Percentiles rank a stretch among this genome's conserved stretches.
These are phyloP conservation scores for Penicillium silybi DNA, from an alignment of 495 filamentous ascomycete genomes.

Conservation along the genomic window DNA sequence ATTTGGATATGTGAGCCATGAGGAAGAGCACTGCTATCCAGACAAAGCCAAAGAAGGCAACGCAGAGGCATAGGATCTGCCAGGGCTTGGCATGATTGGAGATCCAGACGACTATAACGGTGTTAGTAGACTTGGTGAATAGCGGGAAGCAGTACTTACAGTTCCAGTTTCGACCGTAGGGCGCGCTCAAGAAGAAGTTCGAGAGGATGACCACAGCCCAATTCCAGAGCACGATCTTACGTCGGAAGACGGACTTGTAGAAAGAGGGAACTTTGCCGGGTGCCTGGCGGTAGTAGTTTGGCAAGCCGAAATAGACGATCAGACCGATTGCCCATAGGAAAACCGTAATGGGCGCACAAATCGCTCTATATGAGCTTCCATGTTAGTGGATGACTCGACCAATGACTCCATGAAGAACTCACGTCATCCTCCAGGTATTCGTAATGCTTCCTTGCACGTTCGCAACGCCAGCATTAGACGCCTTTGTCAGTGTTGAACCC, in stretches of 20 bases:
- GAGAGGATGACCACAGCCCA: slow-evolving; percentile 46
- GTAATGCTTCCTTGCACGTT: slow-evolving; percentile 34
- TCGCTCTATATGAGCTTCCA: slow-evolving; percentile 27
- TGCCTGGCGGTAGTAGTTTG: slow-evolving; percentile 52
- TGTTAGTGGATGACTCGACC: slow-evolving; percentile 8
- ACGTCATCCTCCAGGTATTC: slow-evolving; percentile 48
- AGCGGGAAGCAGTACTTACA: slow-evolving; percentile 27
- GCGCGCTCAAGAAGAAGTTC: slow-evolving; percentile 49
- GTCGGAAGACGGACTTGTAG: slow-evolving; percentile 44
- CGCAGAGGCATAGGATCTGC: slow-evolving; percentile 42
- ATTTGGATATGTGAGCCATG: slow-evolving; percentile 39
- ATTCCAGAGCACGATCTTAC: slow-evolving; percentile 50
- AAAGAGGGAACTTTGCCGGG: slow-evolving; percentile 64
- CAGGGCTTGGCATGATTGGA: slow-evolving; percentile 42
- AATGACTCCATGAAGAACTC: slow-evolving; percentile 8
- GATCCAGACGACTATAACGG: slow-evolving; percentile 41
- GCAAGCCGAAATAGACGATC: slow-evolving; percentile 42
- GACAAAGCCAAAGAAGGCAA: slow-evolving; percentile 43
- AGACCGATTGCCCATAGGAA: slow-evolving; percentile 43
- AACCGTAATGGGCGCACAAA: slow-evolving; percentile 39
- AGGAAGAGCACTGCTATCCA: slow-evolving; percentile 41
- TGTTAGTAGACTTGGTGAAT: not conserved
- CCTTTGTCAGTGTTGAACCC: slow-evolving; percentile 42
- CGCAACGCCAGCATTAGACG: slow-evolving; percentile 29
- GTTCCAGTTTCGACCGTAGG: slow-evolving; percentile 48